Conservation (phyloP, 129 eudicot species). For the Pseudognaphalium luteoalbum region DNA sequence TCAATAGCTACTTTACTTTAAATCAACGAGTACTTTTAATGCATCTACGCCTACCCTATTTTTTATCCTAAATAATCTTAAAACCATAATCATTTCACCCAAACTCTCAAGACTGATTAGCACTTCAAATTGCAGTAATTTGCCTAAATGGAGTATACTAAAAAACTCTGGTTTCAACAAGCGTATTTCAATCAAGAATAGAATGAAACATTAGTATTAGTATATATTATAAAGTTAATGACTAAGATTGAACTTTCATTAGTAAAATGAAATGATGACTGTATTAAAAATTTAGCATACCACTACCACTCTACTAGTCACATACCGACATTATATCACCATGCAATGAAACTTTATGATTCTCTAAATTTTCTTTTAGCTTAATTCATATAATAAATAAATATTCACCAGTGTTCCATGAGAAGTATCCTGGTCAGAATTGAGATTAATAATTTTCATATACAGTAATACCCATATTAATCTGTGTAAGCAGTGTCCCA, state of each 20-base stretch:
- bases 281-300: neutral
- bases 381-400: neutral
- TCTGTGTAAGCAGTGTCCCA: neutral
- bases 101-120: neutral
- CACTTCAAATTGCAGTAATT: neutral
- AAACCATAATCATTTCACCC: neutral
- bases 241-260: neutral
- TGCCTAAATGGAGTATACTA: neutral
- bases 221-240: neutral
- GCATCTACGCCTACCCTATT: neutral
- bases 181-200: too few relatives aligned
- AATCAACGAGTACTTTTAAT: neutral
- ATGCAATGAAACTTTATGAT: neutral
- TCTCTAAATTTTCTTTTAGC: neutral
- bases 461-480: neutral
- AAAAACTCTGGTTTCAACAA: too few relatives aligned
- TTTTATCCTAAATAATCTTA: neutral
- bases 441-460: neutral
- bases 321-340: neutral
- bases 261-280: neutral
- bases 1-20: neutral
- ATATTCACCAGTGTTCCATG: neutral
- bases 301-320: neutral
- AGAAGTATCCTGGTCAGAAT: constrained; percentile 4
- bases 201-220: neutral